Evolutionary conservation across 352 stramenopile genomes (phyloP), one percentile per base, ranked within the genome.

Genomic region (Hyaloperonospora arabidopsidis): DNA sequence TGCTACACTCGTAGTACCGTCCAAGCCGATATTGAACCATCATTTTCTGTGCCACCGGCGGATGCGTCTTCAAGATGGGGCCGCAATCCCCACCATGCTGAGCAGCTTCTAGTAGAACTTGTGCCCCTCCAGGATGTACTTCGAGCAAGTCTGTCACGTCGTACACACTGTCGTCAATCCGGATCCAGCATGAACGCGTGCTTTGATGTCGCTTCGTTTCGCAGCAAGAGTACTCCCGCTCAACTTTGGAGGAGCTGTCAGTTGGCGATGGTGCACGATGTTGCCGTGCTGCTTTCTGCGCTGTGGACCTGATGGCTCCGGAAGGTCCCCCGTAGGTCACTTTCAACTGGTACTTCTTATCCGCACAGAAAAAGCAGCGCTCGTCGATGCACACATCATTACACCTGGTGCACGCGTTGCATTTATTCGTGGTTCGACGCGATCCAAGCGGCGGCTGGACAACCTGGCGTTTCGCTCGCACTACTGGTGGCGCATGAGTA

Each of bases 131-230:
- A 10, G 91, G 89, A 65, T 98, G 91, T 0, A 78, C 75, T 8
- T 65, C 60, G 21, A 97, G 75, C 56, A 97, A 84, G 21, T 86
- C 71, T 1, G 91, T 97, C 18, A 93, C 88, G 65, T 98, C 89
- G 57, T 95, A 97, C 18, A 97, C 83, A 45, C 72, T 68, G 35
- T 80, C 73, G n/a, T 86, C 79, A 10, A 87, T 76, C 11, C 97
- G 61, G 41, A 97, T 78, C 93, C 93, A 98, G 53, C 87, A 95
- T 13, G 89, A 97, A 1, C 74, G 71, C 21, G 69, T 54, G 7
- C 57, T 82, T 52, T 84, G 79, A 54, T 97, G 92, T 17, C 84
- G 77, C 25, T 67, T 62, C 18, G 97, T 65, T 65, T 98, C 84
- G 45, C 86, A 97, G 28, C 86, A 89, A 4, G 91, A 96, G 56